Percentiles rank a stretch among this genome's conserved stretches.
Conservation (phyloP, 352 stramenopile species). For the Phytophthora tentaculata region DNA sequence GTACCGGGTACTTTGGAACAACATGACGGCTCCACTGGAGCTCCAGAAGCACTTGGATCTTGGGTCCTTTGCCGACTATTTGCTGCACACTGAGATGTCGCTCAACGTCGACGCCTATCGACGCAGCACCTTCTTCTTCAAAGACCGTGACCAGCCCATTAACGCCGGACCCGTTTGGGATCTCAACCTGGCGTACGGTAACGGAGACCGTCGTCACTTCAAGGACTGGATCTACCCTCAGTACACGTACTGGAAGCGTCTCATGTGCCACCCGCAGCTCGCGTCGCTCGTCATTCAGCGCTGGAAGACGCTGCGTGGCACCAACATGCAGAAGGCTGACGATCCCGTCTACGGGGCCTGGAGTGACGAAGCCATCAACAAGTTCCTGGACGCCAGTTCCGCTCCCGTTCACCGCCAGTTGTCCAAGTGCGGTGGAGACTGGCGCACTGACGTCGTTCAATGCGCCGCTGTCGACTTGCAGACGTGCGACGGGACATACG, state of each 20-base stretch:
- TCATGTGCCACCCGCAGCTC: conserved; percentile 84
- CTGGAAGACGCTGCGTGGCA: conserved; percentile 69
- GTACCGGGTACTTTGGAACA: conserved; percentile 77
- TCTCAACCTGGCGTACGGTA: conserved; percentile 81
- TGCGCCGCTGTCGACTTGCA: conserved; percentile 62
- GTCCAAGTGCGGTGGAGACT: conserved; percentile 54
- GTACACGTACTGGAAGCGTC: conserved; percentile 83
- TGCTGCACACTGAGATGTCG: conserved; percentile 85
- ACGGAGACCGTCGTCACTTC: conserved; percentile 59
- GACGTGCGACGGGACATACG: conserved; percentile 69
- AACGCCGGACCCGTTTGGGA: conserved; percentile 85
- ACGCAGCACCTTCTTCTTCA: conserved; percentile 83
- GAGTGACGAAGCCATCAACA: conserved; percentile 56
- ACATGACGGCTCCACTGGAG: conserved; percentile 70
- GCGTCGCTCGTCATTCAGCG: conserved; percentile 73
- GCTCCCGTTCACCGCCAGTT: conserved; percentile 57
- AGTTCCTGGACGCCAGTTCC: conserved; percentile 60
- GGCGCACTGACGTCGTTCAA: conserved; percentile 56
- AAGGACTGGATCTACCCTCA: conserved; percentile 77
- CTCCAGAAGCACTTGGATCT: conserved; percentile 72
- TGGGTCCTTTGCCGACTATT: conserved; percentile 75
- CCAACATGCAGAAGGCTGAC: conserved; percentile 13
- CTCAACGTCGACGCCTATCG: conserved; percentile 83
- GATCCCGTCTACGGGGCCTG: conserved; percentile 43
- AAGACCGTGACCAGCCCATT: conserved; percentile 75